Conservation (phyloP, 495 filamentous ascomycete species). For the Neurospora sp. region DNA sequence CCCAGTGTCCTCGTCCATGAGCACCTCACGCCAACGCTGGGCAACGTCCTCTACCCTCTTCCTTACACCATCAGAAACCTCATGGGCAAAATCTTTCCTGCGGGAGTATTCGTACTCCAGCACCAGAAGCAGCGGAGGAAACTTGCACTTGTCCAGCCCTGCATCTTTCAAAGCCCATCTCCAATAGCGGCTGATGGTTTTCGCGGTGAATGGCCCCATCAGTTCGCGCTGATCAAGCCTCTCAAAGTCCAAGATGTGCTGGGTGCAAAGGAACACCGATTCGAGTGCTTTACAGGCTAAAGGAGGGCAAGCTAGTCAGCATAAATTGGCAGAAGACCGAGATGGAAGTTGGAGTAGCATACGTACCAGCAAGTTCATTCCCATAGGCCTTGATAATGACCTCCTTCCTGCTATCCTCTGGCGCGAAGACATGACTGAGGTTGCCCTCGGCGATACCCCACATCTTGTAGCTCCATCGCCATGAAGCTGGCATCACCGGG, state of each 20-base stretch:
- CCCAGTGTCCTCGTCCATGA: conserved; percentile 1
- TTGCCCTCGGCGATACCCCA: conserved; percentile 19
- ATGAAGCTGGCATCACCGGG: conserved; percentile 23
- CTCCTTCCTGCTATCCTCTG: conserved; percentile 13
- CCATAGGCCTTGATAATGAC: conserved; percentile 16
- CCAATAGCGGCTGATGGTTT: conserved; percentile 13
- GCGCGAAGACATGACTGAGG: conserved; percentile 17
- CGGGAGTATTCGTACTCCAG: conserved; percentile 8
- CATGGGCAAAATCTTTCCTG: conserved; percentile 2
- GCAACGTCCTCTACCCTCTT: conserved; percentile 8
- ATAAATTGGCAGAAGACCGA: background rate
- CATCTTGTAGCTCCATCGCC: conserved; percentile 19
- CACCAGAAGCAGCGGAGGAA: conserved; percentile 11
- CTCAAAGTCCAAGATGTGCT: conserved; percentile 20
- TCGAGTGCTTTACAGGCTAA: conserved; percentile 22
- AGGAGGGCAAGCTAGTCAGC: background rate
- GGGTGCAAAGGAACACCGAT: conserved; percentile 19
- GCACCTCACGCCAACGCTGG: conserved; percentile 8
- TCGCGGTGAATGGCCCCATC: conserved; percentile 11
- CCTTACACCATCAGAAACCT: conserved; percentile 11
- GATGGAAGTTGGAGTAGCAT: too few relatives aligned
- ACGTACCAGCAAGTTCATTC: conserved; percentile 18
- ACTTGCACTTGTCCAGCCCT: conserved; percentile 3
- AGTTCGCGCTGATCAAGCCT: conserved; percentile 10
- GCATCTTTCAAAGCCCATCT: conserved; percentile 19